Evolutionary conservation across 2,329 filamentous ascomycete genomes (phyloP).

Genomic region (Aspergillus caelatus): DNA sequence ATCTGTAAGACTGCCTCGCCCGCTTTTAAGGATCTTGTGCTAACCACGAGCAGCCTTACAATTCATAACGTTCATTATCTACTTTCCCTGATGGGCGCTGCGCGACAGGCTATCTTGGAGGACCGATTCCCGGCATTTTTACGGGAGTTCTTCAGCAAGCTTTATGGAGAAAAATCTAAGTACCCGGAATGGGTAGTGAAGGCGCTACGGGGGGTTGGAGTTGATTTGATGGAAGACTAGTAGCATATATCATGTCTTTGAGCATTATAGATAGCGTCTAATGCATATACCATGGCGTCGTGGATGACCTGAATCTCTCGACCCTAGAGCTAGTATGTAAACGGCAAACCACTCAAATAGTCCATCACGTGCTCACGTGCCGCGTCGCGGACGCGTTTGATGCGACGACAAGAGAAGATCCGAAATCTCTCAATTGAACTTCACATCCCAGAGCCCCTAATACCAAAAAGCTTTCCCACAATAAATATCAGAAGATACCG

Average conservation of each 20-base stretch:
- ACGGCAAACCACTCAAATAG: background rate
- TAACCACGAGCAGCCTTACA: slow-evolving; percentile 64
- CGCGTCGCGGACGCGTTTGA: slow-evolving; percentile 30
- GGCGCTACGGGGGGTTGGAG: slow-evolving; percentile 75
- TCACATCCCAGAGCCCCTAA: background rate
- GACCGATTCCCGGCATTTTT: slow-evolving; percentile 80
- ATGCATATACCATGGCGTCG: background rate
- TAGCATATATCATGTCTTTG: slow-evolving; percentile 1
- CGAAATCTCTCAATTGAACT: background rate
- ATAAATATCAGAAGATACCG: background rate
- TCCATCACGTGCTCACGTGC: slow-evolving; percentile 29
- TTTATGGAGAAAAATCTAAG: slow-evolving; percentile 67
- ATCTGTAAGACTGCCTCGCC: slow-evolving; percentile 50
- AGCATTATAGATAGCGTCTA: background rate
- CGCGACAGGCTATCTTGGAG: slow-evolving; percentile 76
- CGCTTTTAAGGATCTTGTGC: background rate
- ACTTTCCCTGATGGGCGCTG: slow-evolving; percentile 76
- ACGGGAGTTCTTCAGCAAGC: slow-evolving; percentile 72
- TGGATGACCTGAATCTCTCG: background rate
- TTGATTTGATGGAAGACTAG: slow-evolving; percentile 64
- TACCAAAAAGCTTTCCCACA: background rate
- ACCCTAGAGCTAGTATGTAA: background rate
- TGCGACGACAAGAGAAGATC: background rate
- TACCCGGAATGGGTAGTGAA: slow-evolving; percentile 85
- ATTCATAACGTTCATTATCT: slow-evolving; percentile 97